Percentiles rank a stretch among this genome's conserved stretches.
Evolutionary conservation across 352 stramenopile species (phyloP).

Genomic region (Globisporangium cederbergense): DNA sequence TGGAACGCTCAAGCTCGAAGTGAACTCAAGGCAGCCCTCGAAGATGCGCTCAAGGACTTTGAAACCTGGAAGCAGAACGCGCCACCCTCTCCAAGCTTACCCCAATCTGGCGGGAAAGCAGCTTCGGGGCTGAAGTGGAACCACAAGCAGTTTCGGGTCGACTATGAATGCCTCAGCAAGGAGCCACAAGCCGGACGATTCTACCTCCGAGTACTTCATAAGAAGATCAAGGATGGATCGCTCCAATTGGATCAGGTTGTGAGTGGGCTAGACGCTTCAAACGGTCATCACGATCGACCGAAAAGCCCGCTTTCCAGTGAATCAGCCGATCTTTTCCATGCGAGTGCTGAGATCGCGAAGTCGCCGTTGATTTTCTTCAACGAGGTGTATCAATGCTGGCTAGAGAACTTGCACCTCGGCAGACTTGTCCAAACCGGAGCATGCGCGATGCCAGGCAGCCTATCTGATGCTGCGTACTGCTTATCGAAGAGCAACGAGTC

Average conservation of each 20-base stretch:
- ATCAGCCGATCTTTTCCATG: slow-evolving; percentile 47
- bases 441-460: slow-evolving; percentile 31
- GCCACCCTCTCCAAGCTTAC: slow-evolving; percentile 17
- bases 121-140: slow-evolving; percentile 50
- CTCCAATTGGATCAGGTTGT: slow-evolving; percentile 54
- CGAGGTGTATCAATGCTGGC: slow-evolving; percentile 79
- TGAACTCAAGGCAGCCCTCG: slow-evolving; percentile 51
- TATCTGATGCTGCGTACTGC: slow-evolving; percentile 4
- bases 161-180: slow-evolving; percentile 56
- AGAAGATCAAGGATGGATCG: slow-evolving; percentile 67
- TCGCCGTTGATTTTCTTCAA: slow-evolving; percentile 64
- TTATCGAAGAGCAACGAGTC: slow-evolving; percentile 16
- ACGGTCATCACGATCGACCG: slow-evolving; percentile 34
- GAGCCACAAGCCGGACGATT: slow-evolving; percentile 66
- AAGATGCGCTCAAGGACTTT: slow-evolving; percentile 43
- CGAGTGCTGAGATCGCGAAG: slow-evolving; percentile 65
- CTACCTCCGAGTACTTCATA: slow-evolving; percentile 69
- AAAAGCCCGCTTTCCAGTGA: slow-evolving; percentile 31
- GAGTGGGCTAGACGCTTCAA: slow-evolving; percentile 33
- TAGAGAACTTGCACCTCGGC: slow-evolving; percentile 64
- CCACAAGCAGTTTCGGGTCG: slow-evolving; percentile 59
- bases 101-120: slow-evolving; percentile 17
- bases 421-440: slow-evolving; percentile 32
- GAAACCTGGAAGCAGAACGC: slow-evolving; percentile 37
- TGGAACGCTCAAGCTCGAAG: slow-evolving; percentile 61